Conservation (phyloP, 2,329 filamentous ascomycete genomes). For the Neonectria faginata region DNA sequence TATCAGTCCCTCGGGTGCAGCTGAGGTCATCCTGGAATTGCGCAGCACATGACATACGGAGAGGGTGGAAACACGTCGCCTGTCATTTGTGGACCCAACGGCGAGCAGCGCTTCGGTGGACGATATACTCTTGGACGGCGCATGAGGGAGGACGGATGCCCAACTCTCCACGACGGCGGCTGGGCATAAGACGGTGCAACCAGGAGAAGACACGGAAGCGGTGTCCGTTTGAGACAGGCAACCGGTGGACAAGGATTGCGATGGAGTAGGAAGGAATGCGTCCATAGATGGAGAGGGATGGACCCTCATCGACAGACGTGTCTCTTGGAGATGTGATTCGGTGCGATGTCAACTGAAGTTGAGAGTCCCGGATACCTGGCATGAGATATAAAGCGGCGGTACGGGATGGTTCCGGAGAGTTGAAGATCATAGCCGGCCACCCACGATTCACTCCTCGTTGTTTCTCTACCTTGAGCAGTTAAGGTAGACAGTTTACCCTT, state of each 20-base stretch:
- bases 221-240: constrained; percentile 34
- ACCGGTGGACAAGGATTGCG: constrained; percentile 27
- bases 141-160: constrained; percentile 41
- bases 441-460: constrained; percentile 32
- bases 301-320: constrained; percentile 44
- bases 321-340: constrained; percentile 40
- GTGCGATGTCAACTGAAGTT: constrained; percentile 30
- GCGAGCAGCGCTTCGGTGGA: constrained; percentile 19
- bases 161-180: constrained; percentile 36
- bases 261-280: constrained; percentile 22
- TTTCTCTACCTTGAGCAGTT: constrained; percentile 29
- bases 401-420: constrained; percentile 34
- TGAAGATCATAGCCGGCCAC: constrained; percentile 34
- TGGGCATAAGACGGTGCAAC: constrained; percentile 40
- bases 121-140: constrained; percentile 19
- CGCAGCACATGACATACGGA: constrained; percentile 39
- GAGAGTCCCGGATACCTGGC: constrained; percentile 42
- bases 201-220: constrained; percentile 30
- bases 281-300: constrained; percentile 28
- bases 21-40: constrained; percentile 39
- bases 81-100: constrained; percentile 39
- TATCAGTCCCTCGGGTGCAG: constrained; percentile 37
- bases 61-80: constrained; percentile 43
- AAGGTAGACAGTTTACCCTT: constrained; percentile 33
- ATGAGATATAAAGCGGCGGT: constrained; percentile 42